phyloP scores from a whole-genome alignment of 2,329 filamentous ascomycete species.

The Laburnicola sp. region DNA sequence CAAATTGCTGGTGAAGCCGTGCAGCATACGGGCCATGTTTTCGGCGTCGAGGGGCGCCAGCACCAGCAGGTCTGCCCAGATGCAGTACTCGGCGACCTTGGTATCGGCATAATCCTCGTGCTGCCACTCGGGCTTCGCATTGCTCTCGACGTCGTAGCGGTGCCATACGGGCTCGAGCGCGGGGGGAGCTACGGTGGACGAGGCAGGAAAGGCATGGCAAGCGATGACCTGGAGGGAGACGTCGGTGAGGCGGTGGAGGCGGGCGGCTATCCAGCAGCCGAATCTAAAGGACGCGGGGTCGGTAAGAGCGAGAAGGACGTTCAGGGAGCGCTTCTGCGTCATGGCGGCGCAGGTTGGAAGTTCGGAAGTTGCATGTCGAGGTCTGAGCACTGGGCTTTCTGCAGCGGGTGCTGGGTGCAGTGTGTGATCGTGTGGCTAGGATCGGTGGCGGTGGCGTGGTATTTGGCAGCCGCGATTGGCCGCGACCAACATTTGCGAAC shows the following conservation, averaged over 20 bases:
- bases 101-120: slow-evolving; percentile 46
- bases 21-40: slow-evolving; percentile 83
- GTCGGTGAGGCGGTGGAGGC: slow-evolving; percentile 70
- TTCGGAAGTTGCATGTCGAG: slow-evolving; percentile 26
- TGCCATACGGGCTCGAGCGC: slow-evolving; percentile 38
- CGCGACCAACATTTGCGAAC: no score
- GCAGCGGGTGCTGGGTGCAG: neutral
- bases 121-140: slow-evolving; percentile 26
- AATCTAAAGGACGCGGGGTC: slow-evolving; percentile 67
- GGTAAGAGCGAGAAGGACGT: slow-evolving; percentile 67
- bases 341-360: slow-evolving; percentile 17
- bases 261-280: slow-evolving; percentile 67
- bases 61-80: slow-evolving; percentile 86
- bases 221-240: slow-evolving; percentile 50
- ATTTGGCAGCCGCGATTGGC: neutral
- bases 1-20: slow-evolving; percentile 78
- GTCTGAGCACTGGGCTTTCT: slow-evolving; percentile 7
- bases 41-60: slow-evolving; percentile 84
- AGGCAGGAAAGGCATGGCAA: slow-evolving; percentile 29
- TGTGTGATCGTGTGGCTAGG: neutral
- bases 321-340: slow-evolving; percentile 32
- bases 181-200: slow-evolving; percentile 25
- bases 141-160: slow-evolving; percentile 29
- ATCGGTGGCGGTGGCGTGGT: neutral
- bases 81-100: slow-evolving; percentile 69